These are phyloP conservation scores for Eucalyptus curtisii DNA, from an alignment of 345 rosid species.

Conservation along the genomic window DNA sequence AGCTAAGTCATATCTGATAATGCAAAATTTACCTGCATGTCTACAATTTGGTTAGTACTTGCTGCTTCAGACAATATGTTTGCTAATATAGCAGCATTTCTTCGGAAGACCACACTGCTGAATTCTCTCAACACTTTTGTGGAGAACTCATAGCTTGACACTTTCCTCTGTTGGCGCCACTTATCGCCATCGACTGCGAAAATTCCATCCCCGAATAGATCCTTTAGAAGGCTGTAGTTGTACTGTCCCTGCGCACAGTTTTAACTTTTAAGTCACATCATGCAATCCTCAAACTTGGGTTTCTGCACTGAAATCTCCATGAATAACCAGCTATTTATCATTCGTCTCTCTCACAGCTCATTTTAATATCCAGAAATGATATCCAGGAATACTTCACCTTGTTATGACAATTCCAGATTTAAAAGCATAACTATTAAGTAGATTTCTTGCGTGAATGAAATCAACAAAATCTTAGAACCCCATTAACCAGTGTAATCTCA, in stretches of 20 bases:
- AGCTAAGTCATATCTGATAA: not conserved
- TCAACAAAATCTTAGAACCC: not conserved
- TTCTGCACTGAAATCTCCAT: not conserved
- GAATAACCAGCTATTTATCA: not conserved
- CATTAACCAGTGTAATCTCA: not conserved
- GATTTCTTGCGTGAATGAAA: not conserved
- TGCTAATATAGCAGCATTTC: conserved; percentile 26
- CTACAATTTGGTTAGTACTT: conserved; percentile 1
- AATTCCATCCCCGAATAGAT: conserved; percentile 36
- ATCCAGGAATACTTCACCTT: not conserved
- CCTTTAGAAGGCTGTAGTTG: conserved; percentile 21
- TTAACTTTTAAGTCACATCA: not conserved
- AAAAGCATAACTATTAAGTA: not conserved
- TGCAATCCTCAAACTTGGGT: not conserved
- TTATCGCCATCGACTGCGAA: conserved; percentile 38
- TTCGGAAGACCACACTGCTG: conserved; percentile 23
- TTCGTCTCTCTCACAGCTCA: not conserved
- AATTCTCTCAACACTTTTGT: conserved; percentile 30
- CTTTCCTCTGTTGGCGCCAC: conserved; percentile 44
- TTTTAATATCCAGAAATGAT: not conserved
- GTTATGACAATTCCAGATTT: not conserved
- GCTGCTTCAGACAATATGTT: conserved; percentile 15
- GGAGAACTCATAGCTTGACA: conserved; percentile 39
- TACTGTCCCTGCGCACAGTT: conserved; percentile 14
- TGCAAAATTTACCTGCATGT: conserved; percentile 21